A percentile compares a stretch with the other conserved stretches of the same genome.
Conservation (phyloP, 345 rosid species). For the Hibiscus mutabilis region DNA sequence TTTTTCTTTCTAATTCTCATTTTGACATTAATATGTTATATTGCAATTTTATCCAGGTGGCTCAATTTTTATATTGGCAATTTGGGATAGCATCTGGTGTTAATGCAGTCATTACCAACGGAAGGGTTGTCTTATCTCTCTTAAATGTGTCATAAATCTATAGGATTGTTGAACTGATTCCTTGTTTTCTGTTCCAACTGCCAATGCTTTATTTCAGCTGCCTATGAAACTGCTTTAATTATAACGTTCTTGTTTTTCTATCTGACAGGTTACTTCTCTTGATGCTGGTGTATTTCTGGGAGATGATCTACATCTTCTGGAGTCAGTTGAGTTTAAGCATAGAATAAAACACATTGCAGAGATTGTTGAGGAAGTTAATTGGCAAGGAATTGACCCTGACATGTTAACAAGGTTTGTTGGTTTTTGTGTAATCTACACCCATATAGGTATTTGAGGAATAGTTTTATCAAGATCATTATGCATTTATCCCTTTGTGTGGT, state of each 20-base stretch:
- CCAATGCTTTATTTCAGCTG: neutral
- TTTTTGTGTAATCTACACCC: neutral
- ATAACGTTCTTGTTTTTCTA: neutral
- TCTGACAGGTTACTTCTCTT: constrained; percentile 57
- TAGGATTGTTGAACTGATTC: neutral
- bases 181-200: neutral
- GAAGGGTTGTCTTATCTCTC: constrained; percentile 56
- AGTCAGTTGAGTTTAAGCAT: constrained; percentile 73
- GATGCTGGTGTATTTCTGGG: constrained; percentile 58
- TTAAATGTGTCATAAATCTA: neutral
- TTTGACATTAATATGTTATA: constrained; percentile 9
- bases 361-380: neutral
- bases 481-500: neutral
- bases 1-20: neutral
- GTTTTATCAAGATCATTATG: neutral
- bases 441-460: neutral
- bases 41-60: constrained; percentile 39
- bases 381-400: neutral
- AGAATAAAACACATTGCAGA: neutral
- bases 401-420: neutral
- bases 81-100: constrained; percentile 58
- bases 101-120: constrained; percentile 79
- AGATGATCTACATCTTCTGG: constrained; percentile 69
- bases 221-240: neutral
- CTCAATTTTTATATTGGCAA: constrained; percentile 49